phyloP scores from a whole-genome alignment of 306 rosid genomes.

The Nissolia schottii region DNA sequence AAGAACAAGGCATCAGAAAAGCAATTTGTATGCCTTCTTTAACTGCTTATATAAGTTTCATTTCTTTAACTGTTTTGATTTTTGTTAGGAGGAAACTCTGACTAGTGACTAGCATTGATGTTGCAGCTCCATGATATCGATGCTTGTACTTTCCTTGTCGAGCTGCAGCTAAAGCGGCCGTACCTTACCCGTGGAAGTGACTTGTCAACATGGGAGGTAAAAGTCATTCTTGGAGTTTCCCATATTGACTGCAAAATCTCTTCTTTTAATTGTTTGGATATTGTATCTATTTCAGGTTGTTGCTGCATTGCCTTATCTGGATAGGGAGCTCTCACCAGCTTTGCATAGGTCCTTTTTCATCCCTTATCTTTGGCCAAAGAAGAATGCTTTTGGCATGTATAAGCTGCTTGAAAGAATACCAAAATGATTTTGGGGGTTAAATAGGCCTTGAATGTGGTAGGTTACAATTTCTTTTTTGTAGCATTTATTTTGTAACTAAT shows the following conservation, averaged over 20 bases:
- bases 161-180: constrained; percentile 89
- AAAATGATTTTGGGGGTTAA: constrained; percentile 19
- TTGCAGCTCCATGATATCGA: constrained; percentile 68
- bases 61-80: neutral
- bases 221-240: neutral
- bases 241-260: neutral
- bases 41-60: neutral
- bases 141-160: constrained; percentile 83
- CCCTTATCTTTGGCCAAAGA: constrained; percentile 82
- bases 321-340: constrained; percentile 88
- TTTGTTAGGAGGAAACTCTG: constrained; percentile 18
- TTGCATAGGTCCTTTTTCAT: constrained; percentile 84
- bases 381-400: constrained; percentile 90
- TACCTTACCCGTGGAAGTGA: constrained; percentile 82
- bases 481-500: too few relatives aligned
- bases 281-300: constrained; percentile 63
- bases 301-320: constrained; percentile 83
- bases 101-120: constrained; percentile 16
- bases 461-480: neutral
- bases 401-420: constrained; percentile 63
- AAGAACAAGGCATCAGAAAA: constrained; percentile 74
- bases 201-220: constrained; percentile 84
- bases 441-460: constrained; percentile 2
- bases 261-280: neutral
- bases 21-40: constrained; percentile 59